A percentile compares a stretch with the other conserved stretches of the same genome.
Evolutionary conservation across 257 asterid genomes (phyloP).

Genomic region (Solanum pennellii): DNA sequence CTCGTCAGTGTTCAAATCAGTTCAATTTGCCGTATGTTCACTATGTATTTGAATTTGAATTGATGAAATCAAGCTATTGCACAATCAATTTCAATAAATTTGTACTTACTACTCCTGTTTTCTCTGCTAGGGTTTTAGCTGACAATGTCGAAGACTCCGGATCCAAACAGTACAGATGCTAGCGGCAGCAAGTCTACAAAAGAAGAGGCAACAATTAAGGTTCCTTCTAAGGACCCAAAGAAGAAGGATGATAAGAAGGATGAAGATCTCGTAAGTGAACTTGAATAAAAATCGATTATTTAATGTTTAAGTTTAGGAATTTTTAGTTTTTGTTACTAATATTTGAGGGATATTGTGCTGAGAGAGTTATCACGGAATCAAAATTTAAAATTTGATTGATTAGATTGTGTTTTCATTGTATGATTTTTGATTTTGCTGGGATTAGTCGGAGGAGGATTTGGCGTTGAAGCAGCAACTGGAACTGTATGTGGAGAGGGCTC

Average conservation of each 20-base stretch:
- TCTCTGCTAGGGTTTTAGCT: constrained; percentile 21
- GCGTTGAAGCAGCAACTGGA: constrained; percentile 88
- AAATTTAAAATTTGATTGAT: background rate
- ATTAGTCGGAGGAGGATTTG: constrained; percentile 88
- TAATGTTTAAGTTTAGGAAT: background rate
- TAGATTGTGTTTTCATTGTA: background rate
- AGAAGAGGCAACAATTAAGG: constrained; percentile 46
- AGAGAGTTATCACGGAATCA: background rate
- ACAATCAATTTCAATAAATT: background rate
- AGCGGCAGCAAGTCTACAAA: constrained; percentile 24
- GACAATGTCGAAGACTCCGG: constrained; percentile 9
- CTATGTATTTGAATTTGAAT: background rate
- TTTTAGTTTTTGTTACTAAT: background rate
- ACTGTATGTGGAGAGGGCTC: constrained; percentile 85
- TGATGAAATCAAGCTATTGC: background rate
- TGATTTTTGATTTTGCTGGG: background rate
- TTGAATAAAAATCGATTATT: background rate
- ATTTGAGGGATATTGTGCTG: background rate
- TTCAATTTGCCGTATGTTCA: background rate
- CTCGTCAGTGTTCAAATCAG: background rate
- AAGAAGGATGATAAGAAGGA: constrained; percentile 95
- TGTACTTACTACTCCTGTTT: background rate
- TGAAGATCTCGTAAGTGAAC: constrained; percentile 78
- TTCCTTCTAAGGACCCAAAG: constrained; percentile 63
- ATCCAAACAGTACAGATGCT: constrained; percentile 39